Percentiles rank a stretch among this genome's conserved stretches.
Conservation (phyloP, 495 filamentous ascomycete genomes). For the Pseudotulostoma volvatum region DNA sequence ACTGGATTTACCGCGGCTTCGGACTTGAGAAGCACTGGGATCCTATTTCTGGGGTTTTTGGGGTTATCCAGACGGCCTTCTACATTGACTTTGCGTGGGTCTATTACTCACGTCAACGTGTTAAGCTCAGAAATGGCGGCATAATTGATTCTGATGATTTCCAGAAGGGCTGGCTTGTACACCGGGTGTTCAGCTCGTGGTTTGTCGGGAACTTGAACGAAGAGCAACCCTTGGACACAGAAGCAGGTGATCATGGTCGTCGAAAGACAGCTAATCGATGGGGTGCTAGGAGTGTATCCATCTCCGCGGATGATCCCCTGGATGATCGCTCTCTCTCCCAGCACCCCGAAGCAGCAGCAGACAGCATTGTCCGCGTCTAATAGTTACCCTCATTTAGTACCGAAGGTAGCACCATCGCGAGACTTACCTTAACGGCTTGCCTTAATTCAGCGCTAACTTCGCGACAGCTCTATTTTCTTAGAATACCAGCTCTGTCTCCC, state of each 20-base stretch:
- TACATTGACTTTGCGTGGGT: slow-evolving; percentile 97
- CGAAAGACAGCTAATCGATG: slow-evolving; percentile 37
- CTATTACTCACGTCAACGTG: slow-evolving; percentile 81
- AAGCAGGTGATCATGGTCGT: slow-evolving; percentile 12
- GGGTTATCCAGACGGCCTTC: slow-evolving; percentile 74
- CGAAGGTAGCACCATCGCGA: too few species aligned
- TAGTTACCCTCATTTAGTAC: too few species aligned
- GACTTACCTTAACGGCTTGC: too few species aligned
- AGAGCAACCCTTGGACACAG: slow-evolving; percentile 26
- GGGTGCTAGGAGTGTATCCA: slow-evolving; percentile 63
- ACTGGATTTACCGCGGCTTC: slow-evolving; percentile 64
- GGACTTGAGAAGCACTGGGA: slow-evolving; percentile 45
- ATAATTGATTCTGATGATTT: slow-evolving; percentile 90
- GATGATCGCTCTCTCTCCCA: too few species aligned
- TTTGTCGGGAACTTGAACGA: slow-evolving; percentile 15
- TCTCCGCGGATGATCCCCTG: slow-evolving; percentile 63
- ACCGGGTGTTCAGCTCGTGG: slow-evolving; percentile 27
- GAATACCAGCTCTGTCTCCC: too few species aligned
- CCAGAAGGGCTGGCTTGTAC: slow-evolving; percentile 58
- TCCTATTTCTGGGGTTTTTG: slow-evolving; percentile 63
- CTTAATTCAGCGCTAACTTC: too few species aligned
- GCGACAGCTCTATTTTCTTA: too few species aligned
- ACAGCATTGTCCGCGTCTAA: too few species aligned
- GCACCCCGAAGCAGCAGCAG: too few species aligned
- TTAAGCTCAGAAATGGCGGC: slow-evolving; percentile 82